phyloP scores from a whole-genome alignment of 345 rosid species.

The Chamaenerion angustifolium region DNA sequence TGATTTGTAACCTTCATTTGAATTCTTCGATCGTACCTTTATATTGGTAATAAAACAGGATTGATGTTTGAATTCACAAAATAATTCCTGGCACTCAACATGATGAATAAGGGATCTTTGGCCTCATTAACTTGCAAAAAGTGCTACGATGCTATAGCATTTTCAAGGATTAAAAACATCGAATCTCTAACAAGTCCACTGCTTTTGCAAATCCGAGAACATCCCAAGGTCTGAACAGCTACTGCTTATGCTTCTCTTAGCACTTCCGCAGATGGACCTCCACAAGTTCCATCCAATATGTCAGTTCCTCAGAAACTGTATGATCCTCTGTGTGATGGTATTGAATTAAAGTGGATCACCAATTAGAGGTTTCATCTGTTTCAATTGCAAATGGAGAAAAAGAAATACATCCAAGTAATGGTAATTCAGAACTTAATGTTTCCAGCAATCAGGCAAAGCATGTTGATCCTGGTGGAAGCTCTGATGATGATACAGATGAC shows the following conservation, averaged over 20 bases:
- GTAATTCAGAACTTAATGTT: background rate
- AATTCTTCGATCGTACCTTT: too few species aligned
- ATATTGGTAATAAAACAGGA: too few species aligned
- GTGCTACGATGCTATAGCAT: constrained; percentile 45
- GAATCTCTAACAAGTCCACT: constrained; percentile 41
- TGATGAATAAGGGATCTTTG: constrained; percentile 21
- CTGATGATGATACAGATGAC: constrained; percentile 18
- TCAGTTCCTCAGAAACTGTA: constrained; percentile 20
- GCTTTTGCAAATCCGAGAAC: constrained; percentile 26
- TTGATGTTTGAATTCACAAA: too few species aligned
- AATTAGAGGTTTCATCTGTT: background rate
- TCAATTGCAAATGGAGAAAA: constrained; percentile 14
- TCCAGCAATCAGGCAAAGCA: too few species aligned
- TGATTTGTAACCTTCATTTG: too few species aligned
- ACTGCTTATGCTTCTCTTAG: constrained; percentile 32
- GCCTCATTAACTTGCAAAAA: constrained; percentile 41
- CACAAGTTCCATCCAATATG: constrained; percentile 14
- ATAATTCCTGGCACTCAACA: too few species aligned
- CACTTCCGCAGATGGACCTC: constrained; percentile 20
- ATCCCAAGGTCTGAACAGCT: constrained; percentile 19
- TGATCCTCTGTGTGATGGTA: constrained; percentile 15
- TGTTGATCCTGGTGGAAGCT: too few species aligned
- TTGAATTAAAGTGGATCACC: constrained; percentile 19
- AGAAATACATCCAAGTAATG: constrained; percentile 14
- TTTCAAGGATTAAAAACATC: constrained; percentile 20